Conservation (phyloP, 2,329 filamentous ascomycete genomes). For the Talaromyces sp. region DNA sequence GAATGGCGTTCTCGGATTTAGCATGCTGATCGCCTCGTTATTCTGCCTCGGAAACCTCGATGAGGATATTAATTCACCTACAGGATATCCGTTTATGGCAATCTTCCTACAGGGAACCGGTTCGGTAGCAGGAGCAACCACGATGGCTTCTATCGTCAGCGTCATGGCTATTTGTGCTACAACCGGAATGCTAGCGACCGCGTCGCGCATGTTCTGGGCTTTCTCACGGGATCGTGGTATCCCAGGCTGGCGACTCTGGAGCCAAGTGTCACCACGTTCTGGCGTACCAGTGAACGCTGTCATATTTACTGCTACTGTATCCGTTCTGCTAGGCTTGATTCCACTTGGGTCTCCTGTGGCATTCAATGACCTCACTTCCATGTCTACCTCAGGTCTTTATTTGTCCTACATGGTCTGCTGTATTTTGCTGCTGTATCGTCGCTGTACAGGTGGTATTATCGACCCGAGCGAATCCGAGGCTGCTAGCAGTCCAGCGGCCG, state of each 20-base stretch:
- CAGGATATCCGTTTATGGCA: slow-evolving; percentile 34
- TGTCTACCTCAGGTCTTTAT: slow-evolving; percentile 43
- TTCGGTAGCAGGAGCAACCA: slow-evolving; percentile 29
- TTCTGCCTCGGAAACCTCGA: slow-evolving; percentile 33
- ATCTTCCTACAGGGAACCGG: slow-evolving; percentile 43
- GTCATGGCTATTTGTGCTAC: slow-evolving; percentile 26
- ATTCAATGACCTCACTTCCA: slow-evolving; percentile 47
- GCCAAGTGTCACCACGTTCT: slow-evolving; percentile 18
- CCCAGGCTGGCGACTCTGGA: slow-evolving; percentile 25
- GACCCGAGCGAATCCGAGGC: slow-evolving; percentile 25
- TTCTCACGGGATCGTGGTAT: slow-evolving; percentile 35
- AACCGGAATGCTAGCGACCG: slow-evolving; percentile 29
- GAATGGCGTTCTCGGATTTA: slow-evolving; percentile 33
- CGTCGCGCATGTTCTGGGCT: slow-evolving; percentile 26
- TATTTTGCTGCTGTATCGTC: slow-evolving; percentile 39
- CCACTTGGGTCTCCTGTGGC: slow-evolving; percentile 48
- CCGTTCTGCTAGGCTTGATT: slow-evolving; percentile 42
- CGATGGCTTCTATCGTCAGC: slow-evolving; percentile 29
- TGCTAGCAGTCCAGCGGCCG: slow-evolving; percentile 15
- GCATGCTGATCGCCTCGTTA: slow-evolving; percentile 30
- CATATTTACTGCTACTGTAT: slow-evolving; percentile 22
- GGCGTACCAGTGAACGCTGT: slow-evolving; percentile 25
- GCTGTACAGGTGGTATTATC: slow-evolving; percentile 29
- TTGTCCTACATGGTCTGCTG: slow-evolving; percentile 48
- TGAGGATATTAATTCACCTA: slow-evolving; percentile 26